Base-by-base conservation (phyloP, 225 moss, liverwort and hornwort genomes). In the Physcomitrium patens region DNA sequence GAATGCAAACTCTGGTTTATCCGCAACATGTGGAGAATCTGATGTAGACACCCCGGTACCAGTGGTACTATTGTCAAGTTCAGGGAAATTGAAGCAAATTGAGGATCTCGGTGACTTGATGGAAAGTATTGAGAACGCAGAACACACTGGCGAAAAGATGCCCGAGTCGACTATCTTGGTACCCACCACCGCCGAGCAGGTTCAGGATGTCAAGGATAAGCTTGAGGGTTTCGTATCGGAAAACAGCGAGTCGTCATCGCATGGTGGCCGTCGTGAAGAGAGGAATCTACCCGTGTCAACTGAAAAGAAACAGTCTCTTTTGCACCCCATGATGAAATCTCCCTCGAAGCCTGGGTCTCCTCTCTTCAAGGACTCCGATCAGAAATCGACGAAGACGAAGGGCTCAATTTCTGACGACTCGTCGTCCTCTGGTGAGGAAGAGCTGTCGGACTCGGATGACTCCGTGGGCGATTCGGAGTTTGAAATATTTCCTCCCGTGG, bases 391-490 rank as follows among this genome's bases (percentile, higher is more conserved):
- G 0, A 77, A 41, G 12, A 50, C 60, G 8, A 67, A 42, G 13
- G 53, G 28, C 9, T 60, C 56, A 8, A 31, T 64, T 16, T 81
- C 86, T 10, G 80, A 78, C 4, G 77, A 78, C 0, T 78, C 73
- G 3, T 31, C 71, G 5, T 68, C 82, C 1, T 85, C 80, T 1
- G 79, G 77, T 20, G 82, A 72, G 16, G 87, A 76, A 31, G 53
- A 44, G 10, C 22, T 87, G 1, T 77, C 76, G 0, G 82, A 82
- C 56, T 78, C 78, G 0, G 88, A 80, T 3, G 82, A 82, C 51
- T 78, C 78, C 0, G 88, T 78, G 3, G 80, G 75, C 2, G 88
- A 83, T 19, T 85, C 85, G 0, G 88, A 80, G 56, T 82, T 78
- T 1, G 76, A 88, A 43, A 85, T 88, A 5, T 85, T 82, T 11